phyloP scores from a whole-genome alignment of 75 land plant species.

The Adiantum capillusveneris region DNA sequence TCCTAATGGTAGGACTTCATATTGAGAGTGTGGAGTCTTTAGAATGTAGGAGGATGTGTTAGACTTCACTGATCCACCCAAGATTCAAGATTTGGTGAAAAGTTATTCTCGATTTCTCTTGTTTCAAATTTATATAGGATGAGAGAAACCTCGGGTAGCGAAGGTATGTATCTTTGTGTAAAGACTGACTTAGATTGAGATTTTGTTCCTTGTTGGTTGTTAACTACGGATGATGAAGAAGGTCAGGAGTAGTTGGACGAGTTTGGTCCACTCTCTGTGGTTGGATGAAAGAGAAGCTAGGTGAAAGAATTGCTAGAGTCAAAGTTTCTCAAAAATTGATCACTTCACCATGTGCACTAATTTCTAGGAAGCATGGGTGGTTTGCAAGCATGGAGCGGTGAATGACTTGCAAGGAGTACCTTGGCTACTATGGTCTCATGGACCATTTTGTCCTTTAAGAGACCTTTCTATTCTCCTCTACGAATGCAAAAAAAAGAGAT shows the following conservation, averaged over 20 bases:
- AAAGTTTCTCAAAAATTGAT: slow-evolving; percentile 75
- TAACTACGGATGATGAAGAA: slow-evolving; percentile 36
- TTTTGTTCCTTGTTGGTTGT: too few relatives aligned
- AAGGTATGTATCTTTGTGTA: too few relatives aligned
- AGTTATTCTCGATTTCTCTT: slow-evolving; percentile 96
- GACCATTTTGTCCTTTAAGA: too few relatives aligned
- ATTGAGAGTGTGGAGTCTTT: too few relatives aligned
- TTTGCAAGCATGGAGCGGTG: slow-evolving; percentile 99
- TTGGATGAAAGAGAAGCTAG: slow-evolving; percentile 88
- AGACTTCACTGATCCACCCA: slow-evolving; percentile 76
- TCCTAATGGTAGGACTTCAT: too few relatives aligned
- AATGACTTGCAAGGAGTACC: too few relatives aligned
- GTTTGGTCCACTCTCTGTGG: slow-evolving; percentile 73
- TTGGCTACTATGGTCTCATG: too few relatives aligned
- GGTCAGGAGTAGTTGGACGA: slow-evolving; percentile 78
- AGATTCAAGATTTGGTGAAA: slow-evolving; percentile 76
- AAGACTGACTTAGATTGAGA: too few relatives aligned
- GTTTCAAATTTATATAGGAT: slow-evolving; percentile 96
- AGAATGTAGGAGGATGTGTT: slow-evolving; percentile 71
- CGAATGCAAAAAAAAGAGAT: too few relatives aligned
- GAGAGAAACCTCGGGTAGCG: slow-evolving; percentile 86
- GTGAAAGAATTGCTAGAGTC: slow-evolving; percentile 92
- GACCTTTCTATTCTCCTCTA: too few relatives aligned
- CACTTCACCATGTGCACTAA: slow-evolving; percentile 94
- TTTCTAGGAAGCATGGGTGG: slow-evolving; percentile 96